Percentiles rank a stretch among this genome's conserved stretches.
These are phyloP conservation scores for Eleusine coracana DNA, from an alignment of 176 grass and related monocot species.

Conservation along the genomic window DNA sequence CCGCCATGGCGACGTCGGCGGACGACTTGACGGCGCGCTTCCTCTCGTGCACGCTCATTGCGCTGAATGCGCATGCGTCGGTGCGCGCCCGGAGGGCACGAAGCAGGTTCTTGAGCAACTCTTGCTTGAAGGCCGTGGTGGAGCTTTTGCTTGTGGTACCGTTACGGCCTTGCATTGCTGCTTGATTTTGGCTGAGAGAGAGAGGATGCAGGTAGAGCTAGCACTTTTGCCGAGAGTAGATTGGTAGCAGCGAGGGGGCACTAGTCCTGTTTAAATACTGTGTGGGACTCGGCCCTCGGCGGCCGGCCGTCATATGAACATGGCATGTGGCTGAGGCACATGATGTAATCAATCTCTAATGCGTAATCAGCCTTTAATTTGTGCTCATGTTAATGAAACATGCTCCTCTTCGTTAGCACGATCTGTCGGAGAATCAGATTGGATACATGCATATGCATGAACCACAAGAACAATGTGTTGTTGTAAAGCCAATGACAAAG, in stretches of 20 bases:
- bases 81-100: conserved; percentile 37
- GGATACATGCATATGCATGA: neutral
- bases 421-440: conserved; percentile 2
- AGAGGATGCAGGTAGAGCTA: neutral
- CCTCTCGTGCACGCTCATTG: conserved; percentile 50
- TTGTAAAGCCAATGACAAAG: neutral
- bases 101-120: conserved; percentile 62
- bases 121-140: conserved; percentile 49
- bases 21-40: conserved; percentile 60
- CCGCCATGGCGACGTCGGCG: conserved; percentile 60
- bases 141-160: neutral
- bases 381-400: conserved; percentile 6
- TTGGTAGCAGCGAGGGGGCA: neutral
- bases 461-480: conserved; percentile 25
- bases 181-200: neutral
- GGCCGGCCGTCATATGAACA: neutral
- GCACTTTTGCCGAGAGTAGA: neutral
- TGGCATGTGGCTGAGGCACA: conserved; percentile 19
- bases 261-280: conserved; percentile 15
- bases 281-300: neutral
- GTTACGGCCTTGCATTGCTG: conserved; percentile 46
- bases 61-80: neutral
- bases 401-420: neutral
- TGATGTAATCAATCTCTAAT: neutral
- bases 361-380: neutral